Evolutionary conservation across 2,329 filamentous ascomycete species (phyloP).

Genomic region (Rutstroemia sydowiana): DNA sequence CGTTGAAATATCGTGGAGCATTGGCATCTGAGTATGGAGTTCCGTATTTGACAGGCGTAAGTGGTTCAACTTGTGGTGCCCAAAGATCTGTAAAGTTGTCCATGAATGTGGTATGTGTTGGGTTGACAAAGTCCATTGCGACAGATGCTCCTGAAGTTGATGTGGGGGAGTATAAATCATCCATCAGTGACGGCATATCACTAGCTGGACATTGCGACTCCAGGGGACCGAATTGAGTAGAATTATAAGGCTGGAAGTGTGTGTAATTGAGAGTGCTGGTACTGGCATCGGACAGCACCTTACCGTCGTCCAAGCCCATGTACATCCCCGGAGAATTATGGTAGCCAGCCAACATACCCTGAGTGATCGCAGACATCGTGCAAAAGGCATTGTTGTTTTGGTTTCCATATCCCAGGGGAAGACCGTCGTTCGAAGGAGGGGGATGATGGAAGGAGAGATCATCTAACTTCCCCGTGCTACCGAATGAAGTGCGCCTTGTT

Average conservation of each 20-base stretch:
- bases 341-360: conserved; percentile 13
- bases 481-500: conserved; percentile 2
- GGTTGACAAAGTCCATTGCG: conserved; percentile 21
- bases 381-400: conserved; percentile 1
- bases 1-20: neutral
- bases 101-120: conserved; percentile 23
- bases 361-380: conserved; percentile 14
- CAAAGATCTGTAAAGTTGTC: conserved; percentile 12
- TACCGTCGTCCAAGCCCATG: conserved; percentile 1
- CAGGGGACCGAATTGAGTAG: conserved; percentile 7
- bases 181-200: conserved; percentile 14
- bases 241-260: conserved; percentile 4
- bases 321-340: conserved; percentile 10
- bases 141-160: conserved; percentile 14
- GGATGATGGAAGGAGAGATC: conserved; percentile 10
- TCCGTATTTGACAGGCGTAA: conserved; percentile 7
- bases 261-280: conserved; percentile 6
- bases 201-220: conserved; percentile 9
- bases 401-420: conserved; percentile 10
- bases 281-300: conserved; percentile 8
- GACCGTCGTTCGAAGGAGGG: conserved; percentile 3
- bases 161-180: conserved; percentile 17
- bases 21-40: conserved; percentile 3
- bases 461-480: conserved; percentile 10
- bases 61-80: conserved; percentile 10